Conservation (phyloP, 495 filamentous ascomycete species). For the Lophiostoma macrostomum region DNA sequence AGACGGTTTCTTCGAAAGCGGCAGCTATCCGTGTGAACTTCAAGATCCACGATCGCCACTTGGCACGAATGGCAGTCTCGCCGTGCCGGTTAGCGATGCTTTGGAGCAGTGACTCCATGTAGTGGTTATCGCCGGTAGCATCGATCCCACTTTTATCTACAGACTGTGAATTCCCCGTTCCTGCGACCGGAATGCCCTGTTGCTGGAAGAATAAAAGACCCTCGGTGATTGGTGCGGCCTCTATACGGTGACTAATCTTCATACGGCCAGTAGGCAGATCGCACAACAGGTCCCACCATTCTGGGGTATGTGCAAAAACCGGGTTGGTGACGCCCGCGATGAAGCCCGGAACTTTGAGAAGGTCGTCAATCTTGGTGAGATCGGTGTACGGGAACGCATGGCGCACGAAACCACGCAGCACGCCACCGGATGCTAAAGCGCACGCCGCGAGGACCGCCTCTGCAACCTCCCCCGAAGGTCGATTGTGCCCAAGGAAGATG, state of each 20-base stretch:
- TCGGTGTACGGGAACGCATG: conserved; percentile 99
- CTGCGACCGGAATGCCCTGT: conserved; percentile 37
- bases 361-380: conserved; percentile 94
- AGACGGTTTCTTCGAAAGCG: conserved; percentile 92
- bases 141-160: conserved; percentile 46
- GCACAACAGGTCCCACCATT: conserved; percentile 98
- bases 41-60: conserved; percentile 84
- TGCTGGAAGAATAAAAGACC: conserved; percentile 82
- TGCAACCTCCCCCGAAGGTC: conserved; percentile 89
- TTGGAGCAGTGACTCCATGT: conserved; percentile 79
- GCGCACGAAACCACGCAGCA: conserved; percentile 92
- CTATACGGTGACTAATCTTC: conserved; percentile 84
- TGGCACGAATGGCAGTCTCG: conserved; percentile 82
- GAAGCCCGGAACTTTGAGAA: conserved; percentile 92
- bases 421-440: conserved; percentile 87
- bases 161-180: conserved; percentile 33
- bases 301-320: conserved; percentile 86
- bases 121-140: conserved; percentile 81
- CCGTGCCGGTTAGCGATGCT: conserved; percentile 84
- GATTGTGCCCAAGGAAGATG: conserved; percentile 92
- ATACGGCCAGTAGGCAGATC: conserved; percentile 89
- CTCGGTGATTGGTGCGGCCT: conserved; percentile 72
- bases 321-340: conserved; percentile 98
- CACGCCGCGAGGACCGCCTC: conserved; percentile 94
- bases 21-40: conserved; percentile 90